Conservation (phyloP, 371 early-diverging fungal genomes). For the Sporodiniella umbellata region DNA sequence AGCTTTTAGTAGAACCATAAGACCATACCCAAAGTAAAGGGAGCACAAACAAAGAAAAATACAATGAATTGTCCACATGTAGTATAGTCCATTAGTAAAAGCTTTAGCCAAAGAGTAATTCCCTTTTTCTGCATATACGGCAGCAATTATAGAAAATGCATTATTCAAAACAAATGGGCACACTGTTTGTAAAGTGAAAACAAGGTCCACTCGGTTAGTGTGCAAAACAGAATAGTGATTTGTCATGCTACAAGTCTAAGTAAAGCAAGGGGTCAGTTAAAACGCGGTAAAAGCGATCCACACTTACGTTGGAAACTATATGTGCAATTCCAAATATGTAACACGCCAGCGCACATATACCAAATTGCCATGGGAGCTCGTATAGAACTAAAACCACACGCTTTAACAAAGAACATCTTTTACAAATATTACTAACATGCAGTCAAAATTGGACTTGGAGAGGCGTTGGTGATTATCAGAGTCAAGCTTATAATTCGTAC, state of each 20-base stretch:
- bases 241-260: conserved; percentile 27
- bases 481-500: conserved; percentile 30
- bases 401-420: too few species aligned
- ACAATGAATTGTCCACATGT: conserved; percentile 30
- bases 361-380: conserved; percentile 42
- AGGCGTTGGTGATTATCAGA: conserved; percentile 19
- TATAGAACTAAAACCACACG: conserved; percentile 20
- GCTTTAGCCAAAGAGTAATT: conserved; percentile 15
- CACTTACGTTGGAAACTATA: conserved; percentile 33
- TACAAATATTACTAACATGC: conserved; percentile 16
- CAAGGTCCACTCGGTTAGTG: conserved; percentile 17
- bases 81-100: conserved; percentile 26
- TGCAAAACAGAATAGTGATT: conserved; percentile 20
- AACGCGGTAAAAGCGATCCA: neutral
- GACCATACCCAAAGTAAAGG: conserved; percentile 9
- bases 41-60: conserved; percentile 3
- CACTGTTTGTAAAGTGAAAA: conserved; percentile 16
- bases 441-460: conserved; percentile 18
- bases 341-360: conserved; percentile 27
- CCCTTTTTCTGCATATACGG: conserved; percentile 26
- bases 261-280: neutral
- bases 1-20: conserved; percentile 7
- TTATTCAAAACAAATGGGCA: conserved; percentile 38
- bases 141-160: conserved; percentile 24
- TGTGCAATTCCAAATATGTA: conserved; percentile 44